These are phyloP conservation scores for Zygotorulaspora chibaensis DNA, from an alignment of 805 yeast species.

Conservation along the genomic window DNA sequence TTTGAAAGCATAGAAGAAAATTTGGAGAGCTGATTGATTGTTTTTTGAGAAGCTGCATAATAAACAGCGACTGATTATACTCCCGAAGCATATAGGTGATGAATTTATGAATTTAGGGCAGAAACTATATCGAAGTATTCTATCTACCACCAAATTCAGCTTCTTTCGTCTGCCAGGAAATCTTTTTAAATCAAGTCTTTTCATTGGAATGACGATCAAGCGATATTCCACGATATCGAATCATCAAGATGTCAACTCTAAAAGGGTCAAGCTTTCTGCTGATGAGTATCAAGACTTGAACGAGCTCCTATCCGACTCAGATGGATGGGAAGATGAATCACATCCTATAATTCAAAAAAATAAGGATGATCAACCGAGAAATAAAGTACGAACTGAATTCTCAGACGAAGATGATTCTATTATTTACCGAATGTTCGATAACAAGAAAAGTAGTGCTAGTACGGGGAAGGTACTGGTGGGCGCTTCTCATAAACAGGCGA, in stretches of 20 bases:
- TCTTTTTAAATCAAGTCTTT: background rate
- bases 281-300: constrained; percentile 18
- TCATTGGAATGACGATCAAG: constrained; percentile 10
- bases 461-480: constrained; percentile 8
- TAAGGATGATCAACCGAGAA: background rate
- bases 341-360: background rate
- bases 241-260: background rate
- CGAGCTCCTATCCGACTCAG: constrained; percentile 24
- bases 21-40: background rate
- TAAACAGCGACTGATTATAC: background rate
- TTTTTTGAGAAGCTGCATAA: background rate
- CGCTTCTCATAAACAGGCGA: constrained; percentile 7
- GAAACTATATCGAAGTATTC: background rate
- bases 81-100: constrained; percentile 1
- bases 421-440: constrained; percentile 9
- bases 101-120: constrained; percentile 9
- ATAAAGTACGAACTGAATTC: constrained; percentile 8
- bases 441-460: background rate
- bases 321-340: constrained; percentile 24
- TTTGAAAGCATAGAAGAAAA: no score
- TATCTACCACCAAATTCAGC: background rate
- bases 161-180: background rate
- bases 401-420: constrained; percentile 15
- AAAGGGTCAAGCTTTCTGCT: constrained; percentile 1
- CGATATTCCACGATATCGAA: constrained; percentile 3